Base-by-base conservation (phyloP, 306 rosid species). In the Dryas octopetala region DNA sequence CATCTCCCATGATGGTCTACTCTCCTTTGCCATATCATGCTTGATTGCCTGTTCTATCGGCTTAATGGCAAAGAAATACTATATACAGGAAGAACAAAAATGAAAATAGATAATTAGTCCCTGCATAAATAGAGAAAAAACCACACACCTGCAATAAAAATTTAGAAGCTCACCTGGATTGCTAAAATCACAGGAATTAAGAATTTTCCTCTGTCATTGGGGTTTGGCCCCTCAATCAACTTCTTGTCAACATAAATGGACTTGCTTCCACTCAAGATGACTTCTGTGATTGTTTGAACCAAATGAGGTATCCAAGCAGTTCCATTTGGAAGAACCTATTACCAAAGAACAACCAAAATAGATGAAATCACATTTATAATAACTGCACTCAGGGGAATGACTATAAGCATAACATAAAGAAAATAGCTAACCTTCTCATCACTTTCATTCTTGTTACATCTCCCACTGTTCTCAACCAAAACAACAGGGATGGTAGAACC, bases 391-490 rank as follows among this genome's bases (percentile, higher is more conserved):
- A 47, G 28, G 32, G 23, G 70, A 60, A 40, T 7, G 15, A 12
- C 49, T 51, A 49, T 65, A 76, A 74, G 59, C 12, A 48, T 52
- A 38, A 43, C 48, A 72, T 6, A 9, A 76, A 64, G 54, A 44
- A 80, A 81, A 65, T 46, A 61, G 80, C 84, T 61, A 61, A 95
- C 99, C 99, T 90, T 92, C 80, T 95, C 99, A 28, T 92, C 97
- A 45, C 52, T 80, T 8, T 87, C 97, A 70, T 92, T 92, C 85
- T 89, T 92, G 82, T 84, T 88, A 85, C 99, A 95, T 83, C 96
- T 88, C 53, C 91, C 99, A 73, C 99, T 92, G 89, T 95, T 95
- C 86, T 95, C 99, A 44, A 88, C 92, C 87, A 92, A 89, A 78
- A 90, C 96, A 80, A 90, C 89, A 32, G 97, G 97, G 83, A 92